Base-by-base conservation (phyloP, 257 asterid species). In the Prunella vulgaris region DNA sequence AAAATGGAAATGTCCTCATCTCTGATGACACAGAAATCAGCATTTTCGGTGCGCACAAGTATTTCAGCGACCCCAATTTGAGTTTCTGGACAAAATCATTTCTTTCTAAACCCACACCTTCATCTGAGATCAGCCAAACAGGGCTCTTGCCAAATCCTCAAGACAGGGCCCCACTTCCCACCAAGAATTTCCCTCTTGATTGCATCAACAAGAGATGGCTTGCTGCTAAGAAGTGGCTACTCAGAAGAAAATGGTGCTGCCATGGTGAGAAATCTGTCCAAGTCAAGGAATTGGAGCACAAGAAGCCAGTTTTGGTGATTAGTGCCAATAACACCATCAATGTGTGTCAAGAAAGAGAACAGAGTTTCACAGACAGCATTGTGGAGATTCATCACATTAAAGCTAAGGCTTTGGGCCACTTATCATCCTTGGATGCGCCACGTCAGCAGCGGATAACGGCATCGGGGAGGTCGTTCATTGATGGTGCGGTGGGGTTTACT, bases 21-120 rank as follows among this genome's bases (percentile, higher is more conserved):
- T 28, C 20, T 35, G 62, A 60, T 5, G 92, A 89, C 40, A 66
- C 85, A 0, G 96, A 89, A 61, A 68, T 89, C 28, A 89, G 90
- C 57, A 88, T 89, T 54, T 89, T 89, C 2, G 91, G 85, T 37
- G 96, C 96, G 1, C 84, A 79, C 32, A 83, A 82, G 76, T 89
- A 89, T 60, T 89, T 89, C 78, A 83, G 76, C 66, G 90, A 85
- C 54, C 49, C 10, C 81, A 70, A 65, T 10, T 13, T 5, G 51
- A 42, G 14, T 44, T 78, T 61, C 37, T 60, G 82, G 40, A 76
- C 78, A 0, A 72, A 76, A 28, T 86, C 86, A 5, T 80, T 82
- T 35, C 83, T 78, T 4, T 78, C 84, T 1, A 84, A 86, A 28
- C 95, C 90, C 1, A 78, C 88, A 1, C 86, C 91, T 75, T 81